Evolutionary conservation across 805 yeast species (phyloP).

Genomic region (Debaryomyces prosopidis): DNA sequence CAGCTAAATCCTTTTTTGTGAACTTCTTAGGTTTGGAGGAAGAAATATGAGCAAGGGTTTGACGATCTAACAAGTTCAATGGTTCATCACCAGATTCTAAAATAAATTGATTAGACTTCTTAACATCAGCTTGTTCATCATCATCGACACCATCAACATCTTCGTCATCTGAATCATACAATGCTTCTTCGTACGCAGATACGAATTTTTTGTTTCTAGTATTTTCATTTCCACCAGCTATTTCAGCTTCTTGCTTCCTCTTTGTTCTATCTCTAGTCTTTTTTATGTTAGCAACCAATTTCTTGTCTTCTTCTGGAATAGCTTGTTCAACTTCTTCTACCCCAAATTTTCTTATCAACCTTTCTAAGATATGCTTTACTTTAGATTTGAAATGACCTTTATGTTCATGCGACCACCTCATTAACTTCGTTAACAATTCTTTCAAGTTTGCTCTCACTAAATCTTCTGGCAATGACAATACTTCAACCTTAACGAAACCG

Average conservation of each 20-base stretch:
- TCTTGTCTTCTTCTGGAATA: conserved; percentile 89
- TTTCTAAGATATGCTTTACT: conserved; percentile 89
- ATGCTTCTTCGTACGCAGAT: conserved; percentile 91
- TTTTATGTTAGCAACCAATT: conserved; percentile 79
- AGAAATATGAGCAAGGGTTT: conserved; percentile 83
- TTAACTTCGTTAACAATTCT: conserved; percentile 65
- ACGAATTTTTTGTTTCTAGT: conserved; percentile 52
- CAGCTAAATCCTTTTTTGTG: conserved; percentile 42
- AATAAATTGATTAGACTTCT: conserved; percentile 61
- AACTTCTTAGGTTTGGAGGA: conserved; percentile 77
- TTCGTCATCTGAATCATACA: conserved; percentile 69
- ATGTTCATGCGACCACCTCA: conserved; percentile 95
- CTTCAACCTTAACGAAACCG: conserved; percentile 91
- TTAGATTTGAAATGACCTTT: conserved; percentile 92
- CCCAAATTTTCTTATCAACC: conserved; percentile 90
- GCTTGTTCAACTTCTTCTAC: conserved; percentile 74
- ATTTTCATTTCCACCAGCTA: conserved; percentile 13
- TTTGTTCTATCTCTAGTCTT: conserved; percentile 83
- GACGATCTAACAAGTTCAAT: conserved; percentile 82
- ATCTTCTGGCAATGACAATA: conserved; percentile 78
- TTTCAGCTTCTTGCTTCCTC: conserved; percentile 55
- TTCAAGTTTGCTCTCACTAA: conserved; percentile 65
- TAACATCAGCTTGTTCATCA: conserved; percentile 30
- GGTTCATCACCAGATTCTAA: conserved; percentile 77
- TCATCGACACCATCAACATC: conserved; percentile 50